These are phyloP conservation scores for Bondarzewia mesenterica DNA, from an alignment of 1,284 basidiomycete species.

Conservation along the genomic window DNA sequence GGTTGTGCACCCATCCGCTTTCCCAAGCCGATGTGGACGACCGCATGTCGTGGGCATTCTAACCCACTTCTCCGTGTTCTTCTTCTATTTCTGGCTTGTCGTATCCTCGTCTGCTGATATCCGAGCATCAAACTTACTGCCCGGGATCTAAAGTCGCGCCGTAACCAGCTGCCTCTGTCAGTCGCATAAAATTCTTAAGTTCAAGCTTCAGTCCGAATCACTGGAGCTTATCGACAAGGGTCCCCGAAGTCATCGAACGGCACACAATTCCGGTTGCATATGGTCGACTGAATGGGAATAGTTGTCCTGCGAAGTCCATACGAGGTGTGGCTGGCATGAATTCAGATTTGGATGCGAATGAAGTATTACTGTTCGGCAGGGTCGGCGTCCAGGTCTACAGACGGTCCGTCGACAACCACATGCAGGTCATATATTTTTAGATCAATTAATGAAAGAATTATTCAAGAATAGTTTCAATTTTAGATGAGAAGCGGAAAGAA, in stretches of 20 bases:
- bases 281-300: too few relatives aligned
- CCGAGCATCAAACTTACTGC: not conserved
- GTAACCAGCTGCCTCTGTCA: not conserved
- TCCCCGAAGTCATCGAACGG: not conserved
- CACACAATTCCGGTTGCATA: not conserved
- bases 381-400: too few relatives aligned
- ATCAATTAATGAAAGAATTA: too few relatives aligned
- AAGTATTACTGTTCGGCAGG: too few relatives aligned
- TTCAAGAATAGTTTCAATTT: too few relatives aligned
- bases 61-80: not conserved
- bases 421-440: too few relatives aligned
- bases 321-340: too few relatives aligned
- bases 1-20: too few relatives aligned
- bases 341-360: too few relatives aligned
- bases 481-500: too few relatives aligned
- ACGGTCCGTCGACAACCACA: too few relatives aligned
- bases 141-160: not conserved
- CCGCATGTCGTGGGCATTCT: not conserved
- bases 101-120: not conserved
- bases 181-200: not conserved
- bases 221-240: not conserved
- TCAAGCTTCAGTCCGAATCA: not conserved
- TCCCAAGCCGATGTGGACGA: not conserved
- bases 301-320: too few relatives aligned
- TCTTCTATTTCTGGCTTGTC: not conserved